Evolutionary conservation across 164 flowering plant species (phyloP), one percentile per base, ranked within the genome.

Genomic region (Umbilicus rupestris): DNA sequence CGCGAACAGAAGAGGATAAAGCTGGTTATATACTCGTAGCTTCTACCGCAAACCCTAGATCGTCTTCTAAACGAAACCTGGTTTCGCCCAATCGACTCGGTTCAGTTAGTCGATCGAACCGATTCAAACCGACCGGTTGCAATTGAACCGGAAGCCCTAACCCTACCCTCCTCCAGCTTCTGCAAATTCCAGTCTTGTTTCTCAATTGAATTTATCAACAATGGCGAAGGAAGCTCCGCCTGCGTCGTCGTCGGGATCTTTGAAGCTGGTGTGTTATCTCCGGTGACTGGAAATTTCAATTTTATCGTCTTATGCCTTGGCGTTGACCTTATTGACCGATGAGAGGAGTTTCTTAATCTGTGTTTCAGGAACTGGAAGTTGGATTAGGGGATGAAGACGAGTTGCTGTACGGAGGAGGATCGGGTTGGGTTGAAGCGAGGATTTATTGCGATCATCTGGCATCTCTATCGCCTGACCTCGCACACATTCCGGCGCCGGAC

Each of bases 341-440:
- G 57, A 50, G 39, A 14, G 30, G 30, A 16, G 63, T 16, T 31
- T 26, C 9, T 29, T 30, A 63, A 0, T 3, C 3, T 37, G 29
- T 29, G 26, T 65, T 60, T 41, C 67, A 67, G 72, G 68, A 24
- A 59, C 63, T 49, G 5, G 57, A 66, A 50, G 44, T 30, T 3
- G 64, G 70, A 39, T 65, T 37, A 28, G 79, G 71, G 41, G 83
- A 74, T 28, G 86, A 84, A 62, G 73, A 70, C 1, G 82, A 73
- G 20, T 45, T 70, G 24, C 20, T 72, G 15, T 70, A 73, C 64
- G 93, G 93, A 17, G 81, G 75, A 0, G 96, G 76, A 22, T 85
- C 97, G 52, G 97, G 97, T 12, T 91, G 97, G 96, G 92, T 91
- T 6, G 90, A 89, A 65, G 90, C 97, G 35, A 80, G 80, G 30